These are phyloP conservation scores for Mycena venus DNA, from an alignment of 768 basidiomycete species.

Conservation along the genomic window DNA sequence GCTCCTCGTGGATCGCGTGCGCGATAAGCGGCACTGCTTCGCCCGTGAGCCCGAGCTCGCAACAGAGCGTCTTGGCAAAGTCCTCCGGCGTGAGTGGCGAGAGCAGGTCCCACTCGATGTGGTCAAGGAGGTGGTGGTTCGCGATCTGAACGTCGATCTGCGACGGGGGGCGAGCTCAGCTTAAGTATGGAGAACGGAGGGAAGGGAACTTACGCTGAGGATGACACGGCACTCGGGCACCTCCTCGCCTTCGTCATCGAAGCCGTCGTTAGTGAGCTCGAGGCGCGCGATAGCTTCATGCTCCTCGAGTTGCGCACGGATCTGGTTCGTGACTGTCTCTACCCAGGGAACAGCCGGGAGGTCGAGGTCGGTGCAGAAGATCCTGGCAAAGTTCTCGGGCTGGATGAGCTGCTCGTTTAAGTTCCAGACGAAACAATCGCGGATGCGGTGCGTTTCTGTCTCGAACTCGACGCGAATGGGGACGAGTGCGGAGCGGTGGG, in stretches of 20 bases:
- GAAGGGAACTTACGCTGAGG: constrained; percentile 71
- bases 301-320: constrained; percentile 92
- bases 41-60: constrained; percentile 89
- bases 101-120: constrained; percentile 99
- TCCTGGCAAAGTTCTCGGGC: constrained; percentile 86
- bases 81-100: constrained; percentile 91
- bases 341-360: constrained; percentile 74
- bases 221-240: constrained; percentile 86
- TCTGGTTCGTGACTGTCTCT: constrained; percentile 87
- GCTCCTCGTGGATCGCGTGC: constrained; percentile 95
- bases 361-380: constrained; percentile 92
- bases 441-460: constrained; percentile 89
- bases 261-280: constrained; percentile 69
- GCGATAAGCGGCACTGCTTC: constrained; percentile 92
- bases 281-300: constrained; percentile 85
- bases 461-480: constrained; percentile 98
- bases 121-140: constrained; percentile 90
- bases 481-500: constrained; percentile 68
- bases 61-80: constrained; percentile 84
- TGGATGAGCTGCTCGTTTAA: constrained; percentile 88
- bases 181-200: background rate
- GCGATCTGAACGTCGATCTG: constrained; percentile 98
- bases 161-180: background rate
- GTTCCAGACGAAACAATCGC: constrained; percentile 98
- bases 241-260: constrained; percentile 59